Evolutionary conservation across 2,329 filamentous ascomycete species (phyloP).

Genomic region (Dactylonectria estremocensis): DNA sequence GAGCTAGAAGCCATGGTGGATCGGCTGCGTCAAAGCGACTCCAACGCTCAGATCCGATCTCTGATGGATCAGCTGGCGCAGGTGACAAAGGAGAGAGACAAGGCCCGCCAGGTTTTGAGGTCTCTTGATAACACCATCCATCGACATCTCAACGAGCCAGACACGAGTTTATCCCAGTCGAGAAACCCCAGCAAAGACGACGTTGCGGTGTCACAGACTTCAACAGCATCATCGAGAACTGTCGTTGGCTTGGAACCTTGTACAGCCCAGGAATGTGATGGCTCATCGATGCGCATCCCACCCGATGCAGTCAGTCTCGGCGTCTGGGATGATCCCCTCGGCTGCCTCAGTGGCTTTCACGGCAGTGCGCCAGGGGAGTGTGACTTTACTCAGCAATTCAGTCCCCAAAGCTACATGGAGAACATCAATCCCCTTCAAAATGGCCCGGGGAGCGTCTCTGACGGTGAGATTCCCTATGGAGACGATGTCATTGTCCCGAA

Average conservation of each 20-base stretch:
- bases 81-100: slow-evolving; percentile 46
- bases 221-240: background rate
- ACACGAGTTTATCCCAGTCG: slow-evolving; percentile 5
- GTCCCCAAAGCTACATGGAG: background rate
- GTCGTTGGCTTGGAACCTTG: background rate
- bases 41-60: slow-evolving; percentile 42
- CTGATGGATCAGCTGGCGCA: slow-evolving; percentile 47
- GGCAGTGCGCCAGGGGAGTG: background rate
- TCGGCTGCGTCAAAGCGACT: slow-evolving; percentile 43
- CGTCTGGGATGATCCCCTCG: background rate
- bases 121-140: slow-evolving; percentile 36
- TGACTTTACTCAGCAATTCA: background rate
- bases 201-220: background rate
- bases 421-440: too few species aligned
- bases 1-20: slow-evolving; percentile 51
- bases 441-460: background rate
- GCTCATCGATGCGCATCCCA: background rate
- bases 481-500: slow-evolving; percentile 6
- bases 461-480: background rate
- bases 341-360: background rate
- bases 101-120: slow-evolving; percentile 34
- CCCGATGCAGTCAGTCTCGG: background rate
- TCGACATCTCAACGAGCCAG: slow-evolving; percentile 33
- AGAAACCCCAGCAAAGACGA: slow-evolving; percentile 5
- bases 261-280: background rate